Evolutionary conservation across 345 rosid species (phyloP), one percentile per base, ranked within the genome.

Genomic region (Citrus inodora): DNA sequence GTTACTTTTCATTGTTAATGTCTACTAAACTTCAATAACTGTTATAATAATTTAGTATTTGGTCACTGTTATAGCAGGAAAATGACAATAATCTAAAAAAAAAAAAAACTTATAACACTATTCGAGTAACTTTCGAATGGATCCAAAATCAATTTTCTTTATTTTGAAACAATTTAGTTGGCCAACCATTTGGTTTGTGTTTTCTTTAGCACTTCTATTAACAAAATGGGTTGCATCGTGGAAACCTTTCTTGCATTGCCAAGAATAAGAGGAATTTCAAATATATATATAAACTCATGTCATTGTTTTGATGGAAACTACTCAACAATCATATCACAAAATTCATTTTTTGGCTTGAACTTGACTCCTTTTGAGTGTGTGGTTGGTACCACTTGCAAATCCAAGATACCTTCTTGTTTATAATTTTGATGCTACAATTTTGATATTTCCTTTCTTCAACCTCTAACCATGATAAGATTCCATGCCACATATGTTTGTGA

Each of bases 251-350:
- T 28, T 55, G 8, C 51, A 61, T 19, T 73, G 21, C 30, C 60
- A 55, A 27, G n/a, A 65, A 53, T 30, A 22, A 24, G 25, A 28
- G 21, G 66, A 67, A 67, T 67, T 61, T 19, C 64, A 66, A 21
- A 32, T 22, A 6, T 22, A 6, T 22, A 6, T 14, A 58, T 71
- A 38, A 68, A 67, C 62, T 59, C 35, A 28, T 74, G 75, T 74
- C 64, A 60, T 74, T 74, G 40, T 67, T 16, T 63, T 33, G 79
- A 68, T 58, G 60, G 68, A 17, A 67, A 66, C 73, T 33, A 21
- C 51, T 21, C 71, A 37, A 53, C 73, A 32, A 66, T 40, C 21
- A 35, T n/a, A 55, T 42, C 10, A 21, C 3, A 61, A 8, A 27
- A 38, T 17, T 27, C n/a, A 73, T 35, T 35, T 46, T 59, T n/a